Percentiles rank a stretch among this genome's conserved stretches.
Conservation (phyloP, 169 alveolate genomes). For the Eimeria sp. region DNA sequence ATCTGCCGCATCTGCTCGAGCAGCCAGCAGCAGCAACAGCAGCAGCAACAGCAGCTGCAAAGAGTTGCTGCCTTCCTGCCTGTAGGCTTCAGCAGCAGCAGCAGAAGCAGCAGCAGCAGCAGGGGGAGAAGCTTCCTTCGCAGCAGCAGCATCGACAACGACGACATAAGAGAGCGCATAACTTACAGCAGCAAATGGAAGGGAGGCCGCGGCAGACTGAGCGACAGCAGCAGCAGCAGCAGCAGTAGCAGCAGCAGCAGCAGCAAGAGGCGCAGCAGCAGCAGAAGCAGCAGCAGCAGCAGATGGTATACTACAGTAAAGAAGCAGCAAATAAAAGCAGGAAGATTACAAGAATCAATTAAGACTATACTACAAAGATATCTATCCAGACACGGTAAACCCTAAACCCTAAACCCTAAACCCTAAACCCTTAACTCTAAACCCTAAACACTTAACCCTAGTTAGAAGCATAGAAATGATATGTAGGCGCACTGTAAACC, state of each 20-base stretch:
- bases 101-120: conserved; percentile 14
- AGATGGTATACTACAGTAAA: conserved; percentile 10
- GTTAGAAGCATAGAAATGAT: not conserved
- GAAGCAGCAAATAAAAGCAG: conserved; percentile 40
- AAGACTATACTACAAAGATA: not conserved
- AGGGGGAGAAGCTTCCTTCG: not conserved
- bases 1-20: not conserved
- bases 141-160: not conserved
- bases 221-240: not conserved
- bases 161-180: not conserved
- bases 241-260: conserved; percentile 16
- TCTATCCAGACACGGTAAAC: conserved; percentile 10
- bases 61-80: not conserved
- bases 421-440: not conserved
- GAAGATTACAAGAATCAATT: not conserved
- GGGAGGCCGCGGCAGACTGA: not conserved
- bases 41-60: not conserved
- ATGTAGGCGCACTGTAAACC: not conserved
- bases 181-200: not conserved
- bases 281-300: conserved; percentile 53
- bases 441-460: not conserved
- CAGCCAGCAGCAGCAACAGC: conserved; percentile 36
- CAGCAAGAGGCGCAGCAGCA: not conserved
- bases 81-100: not conserved
- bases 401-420: not conserved